Percentiles rank a stretch among this genome's conserved stretches.
Evolutionary conservation across 129 eudicot genomes (phyloP).

Genomic region (Saposhnikovia divaricata): DNA sequence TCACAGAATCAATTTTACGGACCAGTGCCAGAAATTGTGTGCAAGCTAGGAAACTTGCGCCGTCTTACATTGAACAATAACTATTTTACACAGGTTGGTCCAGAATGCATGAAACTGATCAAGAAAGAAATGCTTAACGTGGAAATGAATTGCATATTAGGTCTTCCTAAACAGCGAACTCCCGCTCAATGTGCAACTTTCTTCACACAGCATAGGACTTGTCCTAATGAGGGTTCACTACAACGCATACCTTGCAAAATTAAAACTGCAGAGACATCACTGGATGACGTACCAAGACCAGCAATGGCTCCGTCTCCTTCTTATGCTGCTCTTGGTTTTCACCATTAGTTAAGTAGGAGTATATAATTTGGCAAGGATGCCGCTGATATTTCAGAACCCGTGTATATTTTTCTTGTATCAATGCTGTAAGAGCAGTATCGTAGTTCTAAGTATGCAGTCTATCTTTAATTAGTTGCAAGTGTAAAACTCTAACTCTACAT

Average conservation of each 20-base stretch:
- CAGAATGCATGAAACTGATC: conserved; percentile 32
- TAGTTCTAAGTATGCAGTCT: too few relatives aligned
- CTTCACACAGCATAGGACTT: conserved; percentile 15
- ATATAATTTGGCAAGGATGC: not conserved
- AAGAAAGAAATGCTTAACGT: conserved; percentile 13
- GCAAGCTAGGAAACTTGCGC: conserved; percentile 12
- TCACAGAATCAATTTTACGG: conserved; percentile 24
- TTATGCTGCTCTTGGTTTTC: conserved; percentile 22
- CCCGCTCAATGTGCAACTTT: conserved; percentile 17
- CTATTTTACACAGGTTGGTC: conserved; percentile 35
- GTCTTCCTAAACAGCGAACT: conserved; percentile 23
- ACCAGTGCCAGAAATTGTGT: conserved; percentile 29
- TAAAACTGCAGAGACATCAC: not conserved
- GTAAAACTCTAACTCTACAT: not conserved
- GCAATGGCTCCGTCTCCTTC: conserved; percentile 22
- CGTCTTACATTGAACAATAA: conserved; percentile 17
- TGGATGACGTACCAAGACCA: not conserved
- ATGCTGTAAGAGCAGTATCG: not conserved
- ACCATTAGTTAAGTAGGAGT: not conserved
- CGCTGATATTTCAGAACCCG: not conserved
- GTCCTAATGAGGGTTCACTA: conserved; percentile 6
- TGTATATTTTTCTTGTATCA: not conserved
- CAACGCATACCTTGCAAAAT: conserved; percentile 15
- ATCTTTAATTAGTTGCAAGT: too few relatives aligned
- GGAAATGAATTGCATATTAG: conserved; percentile 31